Percentiles rank a stretch among this genome's conserved stretches.
Evolutionary conservation across 2,329 filamentous ascomycete genomes (phyloP).

Genomic region (Beauveria varroae): DNA sequence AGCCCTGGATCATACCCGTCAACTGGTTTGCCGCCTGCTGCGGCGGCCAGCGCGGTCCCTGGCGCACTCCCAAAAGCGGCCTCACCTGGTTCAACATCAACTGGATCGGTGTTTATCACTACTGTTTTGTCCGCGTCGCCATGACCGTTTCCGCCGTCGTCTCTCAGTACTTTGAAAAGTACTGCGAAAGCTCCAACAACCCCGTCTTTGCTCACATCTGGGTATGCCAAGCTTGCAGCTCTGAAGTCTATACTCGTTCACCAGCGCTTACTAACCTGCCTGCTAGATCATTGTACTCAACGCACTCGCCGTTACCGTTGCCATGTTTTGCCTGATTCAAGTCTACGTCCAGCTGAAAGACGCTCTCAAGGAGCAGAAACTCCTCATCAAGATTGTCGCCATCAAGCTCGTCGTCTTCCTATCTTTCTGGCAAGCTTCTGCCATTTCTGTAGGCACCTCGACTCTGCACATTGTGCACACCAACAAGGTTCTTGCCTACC

Average conservation of each 20-base stretch:
- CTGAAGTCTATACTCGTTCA: not conserved
- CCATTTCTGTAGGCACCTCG: constrained; percentile 45
- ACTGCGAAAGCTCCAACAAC: constrained; percentile 72
- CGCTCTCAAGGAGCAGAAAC: constrained; percentile 59
- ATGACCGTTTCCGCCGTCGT: constrained; percentile 74
- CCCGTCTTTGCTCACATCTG: constrained; percentile 80
- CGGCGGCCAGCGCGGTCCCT: constrained; percentile 59
- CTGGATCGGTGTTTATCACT: constrained; percentile 78
- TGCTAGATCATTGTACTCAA: constrained; percentile 60
- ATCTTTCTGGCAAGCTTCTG: constrained; percentile 71
- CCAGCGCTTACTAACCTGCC: constrained; percentile 5
- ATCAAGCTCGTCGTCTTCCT: constrained; percentile 92
- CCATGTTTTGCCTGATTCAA: constrained; percentile 84
- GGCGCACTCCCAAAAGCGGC: constrained; percentile 70
- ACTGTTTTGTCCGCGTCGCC: constrained; percentile 71
- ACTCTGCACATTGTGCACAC: constrained; percentile 55
- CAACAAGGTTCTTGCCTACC: constrained; percentile 54
- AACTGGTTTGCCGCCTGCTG: constrained; percentile 64
- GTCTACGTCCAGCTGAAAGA: constrained; percentile 73
- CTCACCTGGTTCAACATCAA: constrained; percentile 88
- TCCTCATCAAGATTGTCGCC: constrained; percentile 73
- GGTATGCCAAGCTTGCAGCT: constrained; percentile 39
- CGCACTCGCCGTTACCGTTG: constrained; percentile 64
- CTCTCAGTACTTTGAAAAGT: constrained; percentile 59
- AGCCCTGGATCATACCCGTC: constrained; percentile 69